Percentiles rank a stretch among this genome's conserved stretches.
These are phyloP conservation scores for Rhodamnia rubescens DNA, from an alignment of 345 rosid species.

Conservation along the genomic window DNA sequence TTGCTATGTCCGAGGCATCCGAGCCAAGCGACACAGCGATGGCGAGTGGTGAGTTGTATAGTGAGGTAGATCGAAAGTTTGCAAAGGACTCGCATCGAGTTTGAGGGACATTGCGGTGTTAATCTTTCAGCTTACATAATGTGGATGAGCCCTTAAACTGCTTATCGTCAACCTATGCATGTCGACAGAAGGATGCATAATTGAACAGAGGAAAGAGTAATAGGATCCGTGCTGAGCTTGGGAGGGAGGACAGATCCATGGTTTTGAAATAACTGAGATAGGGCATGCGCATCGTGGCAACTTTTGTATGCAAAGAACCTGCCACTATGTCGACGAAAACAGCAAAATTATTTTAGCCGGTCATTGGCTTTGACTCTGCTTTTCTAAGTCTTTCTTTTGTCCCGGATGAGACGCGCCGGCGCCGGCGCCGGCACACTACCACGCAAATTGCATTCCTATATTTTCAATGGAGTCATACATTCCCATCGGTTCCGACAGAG, in stretches of 20 bases:
- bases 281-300: neutral
- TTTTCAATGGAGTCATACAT: neutral
- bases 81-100: conserved; percentile 9
- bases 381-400: neutral
- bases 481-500: neutral
- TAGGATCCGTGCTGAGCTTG: neutral
- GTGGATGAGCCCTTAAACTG: neutral
- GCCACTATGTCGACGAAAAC: too few relatives aligned
- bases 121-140: conserved; percentile 3
- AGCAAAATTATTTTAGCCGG: neutral
- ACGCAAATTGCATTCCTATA: neutral
- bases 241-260: neutral
- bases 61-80: neutral
- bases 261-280: too few relatives aligned
- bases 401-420: neutral
- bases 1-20: conserved; percentile 6
- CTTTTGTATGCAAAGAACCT: neutral
- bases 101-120: conserved; percentile 4
- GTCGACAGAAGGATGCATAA: neutral
- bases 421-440: neutral
- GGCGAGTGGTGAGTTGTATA: conserved; percentile 1
- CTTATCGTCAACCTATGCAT: neutral
- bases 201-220: neutral
- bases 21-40: conserved; percentile 12
- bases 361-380: neutral